A percentile compares a stretch with the other conserved stretches of the same genome.
These are phyloP conservation scores for Boletellus ananiceps DNA, from an alignment of 768 basidiomycete species.

Conservation along the genomic window DNA sequence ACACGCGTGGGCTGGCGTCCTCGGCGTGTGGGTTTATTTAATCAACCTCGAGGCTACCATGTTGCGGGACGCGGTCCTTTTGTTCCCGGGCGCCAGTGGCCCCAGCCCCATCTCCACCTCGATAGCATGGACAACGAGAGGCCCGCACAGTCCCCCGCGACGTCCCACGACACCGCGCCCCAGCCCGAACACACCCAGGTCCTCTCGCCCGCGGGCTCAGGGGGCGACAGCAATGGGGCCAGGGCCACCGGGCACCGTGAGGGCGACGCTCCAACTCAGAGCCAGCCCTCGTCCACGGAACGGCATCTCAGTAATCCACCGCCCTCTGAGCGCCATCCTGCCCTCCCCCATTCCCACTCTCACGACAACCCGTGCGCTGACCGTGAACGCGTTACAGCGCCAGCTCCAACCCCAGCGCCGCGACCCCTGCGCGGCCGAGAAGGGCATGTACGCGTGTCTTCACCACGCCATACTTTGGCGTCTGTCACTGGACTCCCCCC, in stretches of 20 bases:
- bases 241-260: no score
- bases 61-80: not conserved
- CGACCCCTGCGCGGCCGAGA: constrained; percentile 15
- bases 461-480: constrained; percentile 4
- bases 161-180: not conserved
- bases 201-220: not conserved
- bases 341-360: not conserved
- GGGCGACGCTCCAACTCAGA: not conserved
- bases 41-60: constrained; percentile 3
- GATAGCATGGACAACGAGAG: constrained; percentile 16
- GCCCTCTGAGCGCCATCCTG: constrained; percentile 4
- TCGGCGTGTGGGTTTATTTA: not conserved
- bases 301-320: constrained; percentile 5
- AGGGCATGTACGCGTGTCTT: constrained; percentile 8
- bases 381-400: not conserved
- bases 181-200: constrained; percentile 7
- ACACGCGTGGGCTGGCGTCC: no score
- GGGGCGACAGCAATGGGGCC: not conserved
- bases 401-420: not conserved
- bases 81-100: not conserved
- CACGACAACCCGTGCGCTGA: constrained; percentile 5
- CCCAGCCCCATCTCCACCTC: not conserved
- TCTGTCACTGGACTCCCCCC: not conserved
- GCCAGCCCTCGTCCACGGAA: constrained; percentile 4
- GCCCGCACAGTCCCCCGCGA: not conserved